phyloP scores from a whole-genome alignment of 345 rosid species.

The Fremontodendron californicum region DNA sequence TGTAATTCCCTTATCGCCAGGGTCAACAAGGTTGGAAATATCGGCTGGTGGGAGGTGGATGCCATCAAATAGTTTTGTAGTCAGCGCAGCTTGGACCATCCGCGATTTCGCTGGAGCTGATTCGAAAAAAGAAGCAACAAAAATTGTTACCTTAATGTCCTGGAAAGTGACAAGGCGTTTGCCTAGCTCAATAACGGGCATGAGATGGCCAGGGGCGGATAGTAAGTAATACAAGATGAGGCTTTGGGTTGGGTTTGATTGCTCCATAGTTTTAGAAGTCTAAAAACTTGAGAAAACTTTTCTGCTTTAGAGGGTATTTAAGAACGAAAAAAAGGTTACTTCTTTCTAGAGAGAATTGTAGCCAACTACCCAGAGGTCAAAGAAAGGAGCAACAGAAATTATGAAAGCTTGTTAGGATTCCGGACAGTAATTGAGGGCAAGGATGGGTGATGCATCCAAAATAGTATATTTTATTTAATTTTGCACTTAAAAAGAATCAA shows the following conservation, averaged over 20 bases:
- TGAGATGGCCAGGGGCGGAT: constrained; percentile 46
- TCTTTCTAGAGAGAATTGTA: no score
- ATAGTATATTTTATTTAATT: no score
- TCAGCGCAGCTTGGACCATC: background rate
- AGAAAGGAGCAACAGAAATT: no score
- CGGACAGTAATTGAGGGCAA: no score
- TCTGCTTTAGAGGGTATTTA: no score
- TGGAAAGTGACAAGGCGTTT: constrained; percentile 25
- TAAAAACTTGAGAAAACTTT: no score
- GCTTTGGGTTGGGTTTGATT: background rate
- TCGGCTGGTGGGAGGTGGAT: constrained; percentile 25
- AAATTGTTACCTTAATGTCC: constrained; percentile 30
- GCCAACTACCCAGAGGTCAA: no score
- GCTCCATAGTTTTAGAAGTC: no score
- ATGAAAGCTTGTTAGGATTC: no score
- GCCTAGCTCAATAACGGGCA: constrained; percentile 42
- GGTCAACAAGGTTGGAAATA: constrained; percentile 12
- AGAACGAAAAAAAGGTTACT: no score
- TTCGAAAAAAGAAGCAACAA: constrained; percentile 14
- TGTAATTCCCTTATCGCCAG: background rate
- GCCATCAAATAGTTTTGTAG: constrained; percentile 1
- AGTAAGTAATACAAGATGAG: constrained; percentile 30
- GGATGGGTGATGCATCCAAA: no score
- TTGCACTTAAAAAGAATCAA: no score
- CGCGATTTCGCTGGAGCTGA: constrained; percentile 11